Conservation (phyloP, 768 basidiomycete species). For the Pisolithus sp. region DNA sequence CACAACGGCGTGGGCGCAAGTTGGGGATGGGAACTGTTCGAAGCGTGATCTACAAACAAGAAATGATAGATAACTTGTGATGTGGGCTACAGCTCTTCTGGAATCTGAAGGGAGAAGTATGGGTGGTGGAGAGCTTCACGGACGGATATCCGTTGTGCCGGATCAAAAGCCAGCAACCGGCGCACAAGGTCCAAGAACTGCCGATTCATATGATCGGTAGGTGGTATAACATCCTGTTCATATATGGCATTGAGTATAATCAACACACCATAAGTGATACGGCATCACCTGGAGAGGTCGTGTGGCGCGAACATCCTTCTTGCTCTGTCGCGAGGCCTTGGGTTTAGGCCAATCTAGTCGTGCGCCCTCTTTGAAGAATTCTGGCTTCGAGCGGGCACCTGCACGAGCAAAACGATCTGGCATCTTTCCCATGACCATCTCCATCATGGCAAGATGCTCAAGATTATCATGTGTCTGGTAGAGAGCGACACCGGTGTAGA, state of each 20-base stretch:
- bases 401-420: slow-evolving; percentile 76
- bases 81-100: slow-evolving; percentile 55
- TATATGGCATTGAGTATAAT: slow-evolving; percentile 1
- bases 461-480: slow-evolving; percentile 99
- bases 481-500: slow-evolving; percentile 95
- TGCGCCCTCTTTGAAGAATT: slow-evolving; percentile 84
- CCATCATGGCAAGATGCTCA: slow-evolving; percentile 99
- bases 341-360: slow-evolving; percentile 92
- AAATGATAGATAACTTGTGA: slow-evolving; percentile 27
- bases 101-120: slow-evolving; percentile 68
- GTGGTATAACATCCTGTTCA: slow-evolving; percentile 76
- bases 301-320: slow-evolving; percentile 89
- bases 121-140: slow-evolving; percentile 83
- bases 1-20: slow-evolving; percentile 15
- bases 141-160: slow-evolving; percentile 80
- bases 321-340: slow-evolving; percentile 81
- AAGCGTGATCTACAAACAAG: slow-evolving; percentile 25
- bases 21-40: slow-evolving; percentile 11
- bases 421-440: slow-evolving; percentile 98
- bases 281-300: slow-evolving; percentile 62
- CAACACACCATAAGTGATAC: slow-evolving; percentile 6
- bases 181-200: slow-evolving; percentile 86
- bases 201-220: slow-evolving; percentile 63
- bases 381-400: slow-evolving; percentile 76
- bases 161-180: slow-evolving; percentile 86